Base-by-base conservation (phyloP, 805 yeast species). In the Torulaspora gathmanii region DNA sequence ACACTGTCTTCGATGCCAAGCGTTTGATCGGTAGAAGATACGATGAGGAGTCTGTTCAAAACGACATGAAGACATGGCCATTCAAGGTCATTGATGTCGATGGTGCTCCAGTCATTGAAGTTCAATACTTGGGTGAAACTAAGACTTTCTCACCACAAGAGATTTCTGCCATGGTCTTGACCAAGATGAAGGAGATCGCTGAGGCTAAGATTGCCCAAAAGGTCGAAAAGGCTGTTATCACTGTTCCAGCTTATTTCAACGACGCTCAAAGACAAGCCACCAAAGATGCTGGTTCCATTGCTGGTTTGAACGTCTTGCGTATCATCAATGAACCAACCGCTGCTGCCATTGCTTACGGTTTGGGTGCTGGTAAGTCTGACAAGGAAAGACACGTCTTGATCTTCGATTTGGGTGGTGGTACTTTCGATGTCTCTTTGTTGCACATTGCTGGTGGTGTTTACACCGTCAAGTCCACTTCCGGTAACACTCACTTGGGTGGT, bases 401-500 rank as follows among this genome's bases (percentile, higher is more conserved):
- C 69, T 89, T 88, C 77, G 96, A 89, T 74, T 82, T 89, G 70
- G 97, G 97, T 80, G 97, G 97, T 77, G 96, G 96, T 82, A 89
- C 96, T 69, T 89, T 89, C 77, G 97, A 89, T 86, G 96, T 89
- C 46, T 90, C 96, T 42, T 78, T 89, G 55, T 78, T 89, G 69
- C 82, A 90, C 69, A 86, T 89, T 66, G 95, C 88, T 67, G 96
- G 89, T 67, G 97, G 96, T 75, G 87, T 89, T 64, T 89, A 89
- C 79, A 91, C 89, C 70, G 97, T 89, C 63, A 89, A 89, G 79
- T 89, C 97, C 58, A 89, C 97, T 59, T 95, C 96, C 64, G 98
- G 98, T 87, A 96, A 90, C 78, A 90, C 98, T 62, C 98, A 90
- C 76, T 83, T 90, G 77, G 98, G 98, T 82, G 98, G 98, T 81